phyloP scores from a whole-genome alignment of 306 rosid species.

The Abrus pulchellus region DNA sequence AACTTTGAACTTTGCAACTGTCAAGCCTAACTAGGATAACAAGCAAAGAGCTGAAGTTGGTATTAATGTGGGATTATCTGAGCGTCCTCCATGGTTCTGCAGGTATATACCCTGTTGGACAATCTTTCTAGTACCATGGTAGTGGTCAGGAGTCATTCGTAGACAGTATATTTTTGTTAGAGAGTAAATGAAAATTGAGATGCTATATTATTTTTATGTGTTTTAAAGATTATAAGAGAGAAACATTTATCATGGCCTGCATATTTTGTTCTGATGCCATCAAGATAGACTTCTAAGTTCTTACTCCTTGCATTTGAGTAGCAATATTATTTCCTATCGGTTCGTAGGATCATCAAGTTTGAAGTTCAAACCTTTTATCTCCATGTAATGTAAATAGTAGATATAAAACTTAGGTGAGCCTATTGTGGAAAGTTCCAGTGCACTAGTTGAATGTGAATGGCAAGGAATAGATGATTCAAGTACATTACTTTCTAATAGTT shows the following conservation, averaged over 20 bases:
- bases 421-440: conserved; percentile 24
- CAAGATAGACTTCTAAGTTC: too few relatives aligned
- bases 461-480: too few relatives aligned
- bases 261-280: neutral
- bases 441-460: neutral
- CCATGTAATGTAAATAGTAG: conserved; percentile 5
- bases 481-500: too few relatives aligned
- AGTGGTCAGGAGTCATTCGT: too few relatives aligned
- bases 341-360: conserved; percentile 32
- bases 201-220: neutral
- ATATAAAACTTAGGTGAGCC: neutral
- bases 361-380: neutral
- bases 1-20: conserved; percentile 53
- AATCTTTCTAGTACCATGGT: conserved; percentile 10
- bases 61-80: conserved; percentile 82
- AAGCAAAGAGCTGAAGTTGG: conserved; percentile 76
- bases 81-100: conserved; percentile 96
- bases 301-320: too few relatives aligned
- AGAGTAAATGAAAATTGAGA: too few relatives aligned
- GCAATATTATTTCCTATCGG: too few relatives aligned
- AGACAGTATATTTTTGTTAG: too few relatives aligned
- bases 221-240: neutral
- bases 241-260: neutral
- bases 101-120: conserved; percentile 59
- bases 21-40: conserved; percentile 65